Evolutionary conservation across 1,139 yeast genomes (phyloP), one percentile per base, ranked within the genome.

Genomic region (Scheffersomyces segobiensis): DNA sequence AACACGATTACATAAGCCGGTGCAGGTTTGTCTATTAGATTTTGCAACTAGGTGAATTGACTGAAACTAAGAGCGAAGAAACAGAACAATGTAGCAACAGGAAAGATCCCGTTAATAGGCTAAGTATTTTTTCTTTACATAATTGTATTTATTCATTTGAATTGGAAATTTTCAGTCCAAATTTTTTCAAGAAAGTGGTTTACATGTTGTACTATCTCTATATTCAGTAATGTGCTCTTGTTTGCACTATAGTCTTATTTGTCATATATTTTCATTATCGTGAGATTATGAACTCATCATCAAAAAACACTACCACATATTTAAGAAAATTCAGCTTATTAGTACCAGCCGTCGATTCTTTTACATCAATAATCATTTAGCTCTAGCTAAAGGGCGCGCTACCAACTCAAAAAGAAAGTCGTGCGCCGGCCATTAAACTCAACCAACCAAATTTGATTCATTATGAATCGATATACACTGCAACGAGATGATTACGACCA

Each of bases 401-500:
- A 24, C 50, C 21, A 48, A 48, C 10, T 19, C 14, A 19, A 14
- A 8, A 48, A 17, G 7, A 19, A n/a, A 24, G 56, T 53, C 60
- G 60, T 59, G 60, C 21, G 4, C 39, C 1, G n/a, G 19, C 46
- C 59, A 47, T 42, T 12, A 48, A 22, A 14, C 24, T 54, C 55
- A 58, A 54, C 62, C 62, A 62, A 60, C 63, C 62, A 60, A 56
- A 54, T 50, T 52, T 53, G 50, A 53, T 55, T n/a, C 52, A 59
- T 32, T 32, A 32, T 32, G 42, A 32, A 32, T 32, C 17, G 5
- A 14, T 3, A 54, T 49, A 53, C 52, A 18, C n/a, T 51, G 20
- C 20, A 20, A 50, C 52, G 26, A 5, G 12, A 48, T 7, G 22
- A 21, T 48, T 6, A 6, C 32, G 17, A 32, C 8, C 5, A 8